Percentiles rank a stretch among this genome's conserved stretches.
Evolutionary conservation across 805 yeast genomes (phyloP).

Genomic region (Lipomyces lipofer): DNA sequence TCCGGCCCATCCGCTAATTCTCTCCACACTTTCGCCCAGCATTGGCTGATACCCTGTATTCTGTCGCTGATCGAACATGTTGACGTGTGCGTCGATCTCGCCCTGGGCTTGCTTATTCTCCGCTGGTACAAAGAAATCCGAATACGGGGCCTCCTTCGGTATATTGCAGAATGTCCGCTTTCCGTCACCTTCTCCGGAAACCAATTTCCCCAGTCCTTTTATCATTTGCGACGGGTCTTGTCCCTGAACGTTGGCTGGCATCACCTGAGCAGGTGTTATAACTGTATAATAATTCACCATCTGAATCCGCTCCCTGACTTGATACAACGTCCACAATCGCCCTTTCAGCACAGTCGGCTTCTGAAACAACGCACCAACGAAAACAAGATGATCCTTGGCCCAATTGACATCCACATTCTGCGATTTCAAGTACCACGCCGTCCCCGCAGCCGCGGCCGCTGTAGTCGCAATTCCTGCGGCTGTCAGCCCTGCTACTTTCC

Average conservation of each 20-base stretch:
- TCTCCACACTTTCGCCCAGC: conserved; percentile 16
- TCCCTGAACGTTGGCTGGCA: background rate
- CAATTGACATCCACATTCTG: conserved; percentile 25
- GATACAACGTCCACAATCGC: conserved; percentile 22
- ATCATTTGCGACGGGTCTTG: conserved; percentile 16
- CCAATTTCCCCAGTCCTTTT: conserved; percentile 21
- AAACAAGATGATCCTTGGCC: conserved; percentile 26
- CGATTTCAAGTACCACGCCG: conserved; percentile 29
- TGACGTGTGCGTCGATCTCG: conserved; percentile 29
- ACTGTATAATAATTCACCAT: conserved; percentile 26
- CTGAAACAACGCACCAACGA: conserved; percentile 27
- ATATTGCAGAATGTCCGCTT: conserved; percentile 28
- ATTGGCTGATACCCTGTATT: conserved; percentile 19
- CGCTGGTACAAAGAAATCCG: conserved; percentile 24
- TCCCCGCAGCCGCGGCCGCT: conserved; percentile 30
- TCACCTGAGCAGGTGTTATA: background rate
- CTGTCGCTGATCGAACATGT: conserved; percentile 21
- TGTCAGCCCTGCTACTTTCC: conserved; percentile 23
- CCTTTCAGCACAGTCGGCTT: conserved; percentile 10
- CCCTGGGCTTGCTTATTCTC: conserved; percentile 26
- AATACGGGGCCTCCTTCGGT: conserved; percentile 26
- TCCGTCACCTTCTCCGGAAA: conserved; percentile 23
- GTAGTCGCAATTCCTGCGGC: conserved; percentile 29
- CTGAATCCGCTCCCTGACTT: conserved; percentile 14
- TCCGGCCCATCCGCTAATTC: conserved; percentile 6